Base-by-base conservation (phyloP, 768 basidiomycete genomes). In the Mycena kentingensis region DNA sequence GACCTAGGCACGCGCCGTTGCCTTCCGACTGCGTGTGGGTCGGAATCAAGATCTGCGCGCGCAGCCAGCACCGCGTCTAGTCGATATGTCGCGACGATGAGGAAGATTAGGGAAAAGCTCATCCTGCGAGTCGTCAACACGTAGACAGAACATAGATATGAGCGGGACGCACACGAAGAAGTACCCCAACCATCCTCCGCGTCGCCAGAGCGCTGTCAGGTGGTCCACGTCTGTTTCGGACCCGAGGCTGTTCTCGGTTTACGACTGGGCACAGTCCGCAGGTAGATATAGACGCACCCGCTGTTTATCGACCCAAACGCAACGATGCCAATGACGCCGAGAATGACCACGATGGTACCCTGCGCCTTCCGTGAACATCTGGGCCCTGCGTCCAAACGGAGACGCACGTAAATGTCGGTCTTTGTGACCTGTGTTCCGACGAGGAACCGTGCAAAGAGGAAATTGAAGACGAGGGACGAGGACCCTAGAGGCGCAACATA, bases 401-500 rank as follows among this genome's bases (percentile, higher is more conserved):
- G 39, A 67, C 84, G 55, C 61, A 88, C 90, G 64, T 89, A 87
- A 29, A 94, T 89, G 65, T 95, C 93, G 29, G 81, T 87, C 51
- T 73, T 81, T 36, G 89, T 92, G 32, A 95, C 89, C 1, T 91
- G 89, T 5, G 88, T 90, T 31, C 90, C 90, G 5, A 92, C 87
- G 53, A 93, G 79, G 64, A 93, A 88, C 60, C 88, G 83, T 31
- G 96, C 96, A 67, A 97, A 96, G 31, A 97, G 76, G 66, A 97
- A 95, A 68, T 98, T 98, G 76, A 98, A 98, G 50, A 98, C 84
- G 56, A 98, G 83, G 12, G 93, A 90, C 11, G 93, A 89, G 0
- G 92, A 93, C 13, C 96, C 95, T 4, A 98, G 80, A 2, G 95
- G 95, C 2, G 96, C 96, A 50, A 98, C 95, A 68, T 97, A 98